Conservation (phyloP, 495 filamentous ascomycete species). For the Trichodelitschia bisporula region DNA sequence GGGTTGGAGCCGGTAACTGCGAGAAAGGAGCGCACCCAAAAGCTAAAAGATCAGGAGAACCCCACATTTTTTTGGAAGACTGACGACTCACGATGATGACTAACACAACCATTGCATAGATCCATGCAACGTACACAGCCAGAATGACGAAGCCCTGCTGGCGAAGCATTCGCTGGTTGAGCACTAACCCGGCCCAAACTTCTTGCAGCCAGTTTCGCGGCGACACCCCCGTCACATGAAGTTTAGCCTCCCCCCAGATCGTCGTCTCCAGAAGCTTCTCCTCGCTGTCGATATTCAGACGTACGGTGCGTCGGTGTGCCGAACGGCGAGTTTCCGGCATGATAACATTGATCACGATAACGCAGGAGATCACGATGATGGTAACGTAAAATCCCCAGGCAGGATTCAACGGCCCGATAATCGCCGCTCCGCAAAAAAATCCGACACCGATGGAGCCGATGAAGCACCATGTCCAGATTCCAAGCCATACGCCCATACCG, state of each 20-base stretch:
- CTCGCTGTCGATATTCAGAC: constrained; percentile 30
- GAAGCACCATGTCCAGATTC: constrained; percentile 51
- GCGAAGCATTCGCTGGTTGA: constrained; percentile 38
- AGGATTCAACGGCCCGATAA: constrained; percentile 32
- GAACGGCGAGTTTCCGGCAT: constrained; percentile 40
- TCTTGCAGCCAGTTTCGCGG: constrained; percentile 55
- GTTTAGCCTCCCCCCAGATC: constrained; percentile 46
- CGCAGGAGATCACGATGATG: constrained; percentile 31
- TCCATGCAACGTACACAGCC: constrained; percentile 48
- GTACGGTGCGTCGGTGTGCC: constrained; percentile 35
- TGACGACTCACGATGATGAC: constrained; percentile 29
- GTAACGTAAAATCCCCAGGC: constrained; percentile 53
- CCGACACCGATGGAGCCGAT: constrained; percentile 42
- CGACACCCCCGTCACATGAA: constrained; percentile 40
- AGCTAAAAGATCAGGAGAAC: constrained; percentile 18
- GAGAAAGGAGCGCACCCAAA: constrained; percentile 37
- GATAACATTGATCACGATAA: constrained; percentile 38
- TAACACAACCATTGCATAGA: constrained; percentile 46
- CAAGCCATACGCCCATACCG: constrained; percentile 54
- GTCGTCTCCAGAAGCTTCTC: constrained; percentile 28
- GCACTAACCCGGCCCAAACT: constrained; percentile 39
- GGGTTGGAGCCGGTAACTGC: constrained; percentile 33
- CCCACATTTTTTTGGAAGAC: constrained; percentile 1
- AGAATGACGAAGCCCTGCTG: constrained; percentile 50
- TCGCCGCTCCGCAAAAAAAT: constrained; percentile 38